Evolutionary conservation across 1,284 basidiomycete genomes (phyloP).

Genomic region (Malassezia nana): DNA sequence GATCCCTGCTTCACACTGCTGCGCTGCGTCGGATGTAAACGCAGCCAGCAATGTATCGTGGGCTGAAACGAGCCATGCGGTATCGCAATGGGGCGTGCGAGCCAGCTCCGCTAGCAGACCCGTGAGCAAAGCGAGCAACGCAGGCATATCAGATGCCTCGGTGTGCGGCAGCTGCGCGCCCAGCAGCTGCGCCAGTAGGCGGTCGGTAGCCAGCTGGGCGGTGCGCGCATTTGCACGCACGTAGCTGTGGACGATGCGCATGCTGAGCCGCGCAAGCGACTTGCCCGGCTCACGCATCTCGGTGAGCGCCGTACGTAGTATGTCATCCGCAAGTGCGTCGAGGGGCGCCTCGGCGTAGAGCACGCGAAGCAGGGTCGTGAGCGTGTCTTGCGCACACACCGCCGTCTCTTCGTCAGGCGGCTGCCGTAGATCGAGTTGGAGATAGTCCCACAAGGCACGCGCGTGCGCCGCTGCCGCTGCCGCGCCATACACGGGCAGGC

Average conservation of each 20-base stretch:
- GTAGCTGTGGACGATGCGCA: slow-evolving; percentile 26
- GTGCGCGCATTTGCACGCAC: slow-evolving; percentile 29
- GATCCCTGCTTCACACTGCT: slow-evolving; percentile 25
- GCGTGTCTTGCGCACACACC: slow-evolving; percentile 25
- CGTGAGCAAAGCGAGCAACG: neutral
- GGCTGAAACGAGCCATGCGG: slow-evolving; percentile 30
- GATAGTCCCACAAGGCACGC: slow-evolving; percentile 32
- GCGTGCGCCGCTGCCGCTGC: slow-evolving; percentile 31
- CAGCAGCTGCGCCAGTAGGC: slow-evolving; percentile 29
- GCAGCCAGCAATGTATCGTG: slow-evolving; percentile 28
- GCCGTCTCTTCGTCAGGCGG: slow-evolving; percentile 42
- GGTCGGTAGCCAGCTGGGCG: slow-evolving; percentile 21
- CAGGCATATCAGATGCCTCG: slow-evolving; percentile 55
- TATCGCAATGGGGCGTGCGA: neutral
- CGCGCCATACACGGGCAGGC: slow-evolving; percentile 41
- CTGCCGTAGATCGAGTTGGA: slow-evolving; percentile 45
- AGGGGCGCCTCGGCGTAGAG: slow-evolving; percentile 22
- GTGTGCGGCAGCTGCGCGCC: slow-evolving; percentile 57
- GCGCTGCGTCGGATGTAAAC: slow-evolving; percentile 24
- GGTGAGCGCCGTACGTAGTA: slow-evolving; percentile 32
- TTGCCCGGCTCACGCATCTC: slow-evolving; percentile 37
- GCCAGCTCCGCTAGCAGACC: neutral
- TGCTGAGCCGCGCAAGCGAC: slow-evolving; percentile 29
- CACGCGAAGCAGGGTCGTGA: slow-evolving; percentile 31
- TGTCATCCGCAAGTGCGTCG: slow-evolving; percentile 30